Evolutionary conservation across 768 basidiomycete genomes (phyloP).

Genomic region (Chalciporus pseudorubinellus): DNA sequence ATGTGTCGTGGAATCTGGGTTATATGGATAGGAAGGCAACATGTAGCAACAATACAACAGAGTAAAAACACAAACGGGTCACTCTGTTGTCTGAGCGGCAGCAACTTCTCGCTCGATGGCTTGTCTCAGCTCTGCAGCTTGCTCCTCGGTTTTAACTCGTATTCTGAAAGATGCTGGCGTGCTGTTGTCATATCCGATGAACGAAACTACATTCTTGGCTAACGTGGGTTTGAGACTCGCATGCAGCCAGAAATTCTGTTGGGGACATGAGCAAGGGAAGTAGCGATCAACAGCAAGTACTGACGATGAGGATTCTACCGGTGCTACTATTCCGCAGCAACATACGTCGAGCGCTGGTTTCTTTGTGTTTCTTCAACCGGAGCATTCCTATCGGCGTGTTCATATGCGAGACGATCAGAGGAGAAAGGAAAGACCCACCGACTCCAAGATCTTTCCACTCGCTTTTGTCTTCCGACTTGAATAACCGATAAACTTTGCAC

Average conservation of each 20-base stretch:
- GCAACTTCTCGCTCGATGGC: conserved; percentile 63
- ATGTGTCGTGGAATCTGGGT: not conserved
- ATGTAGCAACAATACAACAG: conserved; percentile 25
- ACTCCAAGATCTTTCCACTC: conserved; percentile 69
- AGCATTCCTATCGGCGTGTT: conserved; percentile 50
- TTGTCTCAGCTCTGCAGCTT: conserved; percentile 54
- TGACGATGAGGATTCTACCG: conserved; percentile 71
- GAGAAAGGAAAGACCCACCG: conserved; percentile 43
- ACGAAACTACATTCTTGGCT: conserved; percentile 53
- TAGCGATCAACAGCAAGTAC: conserved; percentile 26
- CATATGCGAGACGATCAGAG: not conserved
- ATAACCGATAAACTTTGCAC: conserved; percentile 62
- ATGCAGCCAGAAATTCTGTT: conserved; percentile 76
- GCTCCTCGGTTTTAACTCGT: conserved; percentile 56
- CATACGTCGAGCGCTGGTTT: conserved; percentile 53
- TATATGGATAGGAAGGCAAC: conserved; percentile 13
- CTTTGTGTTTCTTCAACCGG: conserved; percentile 73
- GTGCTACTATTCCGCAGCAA: conserved; percentile 72
- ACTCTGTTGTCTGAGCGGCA: conserved; percentile 35
- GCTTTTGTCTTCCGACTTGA: conserved; percentile 44
- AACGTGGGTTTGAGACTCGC: conserved; percentile 52
- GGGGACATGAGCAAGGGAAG: conserved; percentile 1
- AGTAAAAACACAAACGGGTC: not conserved
- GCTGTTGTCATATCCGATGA: conserved; percentile 65
- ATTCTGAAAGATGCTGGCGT: conserved; percentile 59